Evolutionary conservation across 176 grass and related monocot genomes (phyloP).

Genomic region (Miscanthus lutarioriparius): DNA sequence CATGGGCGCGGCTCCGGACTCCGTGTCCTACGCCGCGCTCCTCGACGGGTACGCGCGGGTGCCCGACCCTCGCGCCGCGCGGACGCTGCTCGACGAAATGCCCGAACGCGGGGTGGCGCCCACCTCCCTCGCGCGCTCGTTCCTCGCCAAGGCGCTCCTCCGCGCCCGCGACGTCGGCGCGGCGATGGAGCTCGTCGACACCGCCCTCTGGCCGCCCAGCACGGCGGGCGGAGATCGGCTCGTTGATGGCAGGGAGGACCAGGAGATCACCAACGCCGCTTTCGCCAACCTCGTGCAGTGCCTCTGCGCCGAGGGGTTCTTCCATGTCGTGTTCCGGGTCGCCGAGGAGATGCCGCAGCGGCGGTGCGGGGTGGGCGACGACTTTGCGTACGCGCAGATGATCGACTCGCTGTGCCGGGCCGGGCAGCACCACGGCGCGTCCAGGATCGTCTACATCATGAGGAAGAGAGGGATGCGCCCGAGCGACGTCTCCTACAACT

Average conservation of each 20-base stretch:
- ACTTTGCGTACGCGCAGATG: constrained; percentile 75
- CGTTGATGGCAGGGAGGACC: constrained; percentile 34
- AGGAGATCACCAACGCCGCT: constrained; percentile 52
- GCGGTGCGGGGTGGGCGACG: constrained; percentile 34
- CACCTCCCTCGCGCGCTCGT: constrained; percentile 61
- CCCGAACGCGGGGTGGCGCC: constrained; percentile 27
- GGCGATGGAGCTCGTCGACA: constrained; percentile 42
- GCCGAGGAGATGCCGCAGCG: constrained; percentile 70
- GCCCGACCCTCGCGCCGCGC: constrained; percentile 49
- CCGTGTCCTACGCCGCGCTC: constrained; percentile 61
- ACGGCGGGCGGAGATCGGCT: neutral
- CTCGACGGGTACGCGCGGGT: constrained; percentile 55
- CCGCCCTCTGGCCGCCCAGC: constrained; percentile 52
- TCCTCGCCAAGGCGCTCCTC: constrained; percentile 71
- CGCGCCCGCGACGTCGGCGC: constrained; percentile 41
- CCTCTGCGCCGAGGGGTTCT: constrained; percentile 68
- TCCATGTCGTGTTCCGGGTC: constrained; percentile 65
- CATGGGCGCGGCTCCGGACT: constrained; percentile 49
- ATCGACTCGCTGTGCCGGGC: constrained; percentile 75
- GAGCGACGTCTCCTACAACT: constrained; percentile 78
- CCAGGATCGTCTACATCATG: constrained; percentile 85
- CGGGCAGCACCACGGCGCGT: constrained; percentile 68
- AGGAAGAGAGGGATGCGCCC: constrained; percentile 62
- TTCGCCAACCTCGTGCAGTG: constrained; percentile 87
- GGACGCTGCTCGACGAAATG: constrained; percentile 84